Base-by-base conservation (phyloP, 805 yeast species). In the Starmerella powellii region DNA sequence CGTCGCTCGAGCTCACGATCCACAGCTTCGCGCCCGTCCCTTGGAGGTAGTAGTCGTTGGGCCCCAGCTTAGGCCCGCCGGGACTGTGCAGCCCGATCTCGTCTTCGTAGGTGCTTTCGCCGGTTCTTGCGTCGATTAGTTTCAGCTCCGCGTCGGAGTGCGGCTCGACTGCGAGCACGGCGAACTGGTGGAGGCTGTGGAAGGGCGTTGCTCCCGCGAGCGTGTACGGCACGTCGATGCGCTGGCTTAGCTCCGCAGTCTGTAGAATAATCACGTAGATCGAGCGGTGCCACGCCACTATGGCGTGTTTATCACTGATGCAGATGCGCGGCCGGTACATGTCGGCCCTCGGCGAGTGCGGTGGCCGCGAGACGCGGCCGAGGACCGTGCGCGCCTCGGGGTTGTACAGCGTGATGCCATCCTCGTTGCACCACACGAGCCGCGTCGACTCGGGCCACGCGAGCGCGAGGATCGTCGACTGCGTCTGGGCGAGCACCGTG, bases 261-360 rank as follows among this genome's bases (percentile, higher is more conserved):
- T n/a, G 15, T 8, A 53, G 34, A 15, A 42, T 50, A 29, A 85
- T 61, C 17, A 71, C 63, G 93, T 94, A 87, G 2, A 88, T 66
- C 48, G 76, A 72, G 47, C 74, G 70, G 2, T 76, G 81, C 97
- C 97, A 91, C 0, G 87, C 94, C 20, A 91, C 69, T 1, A 82
- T 60, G 10, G 85, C 46, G 82, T 60, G 55, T 69, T 62, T 52
- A 78, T 93, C 0, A 78, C 75, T 41, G 70, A 33, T 16, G 32
- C 68, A 43, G 3, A 82, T 71, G 37, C 81, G 71, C 0, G 97
- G 96, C 76, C 91, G 78, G 53, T 80, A 84, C 29, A 87, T 60
- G 50, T 85, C 95, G 2, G 93, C 77, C 18, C 87, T 65, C 4
- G 78, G 52, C 62, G 62, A 64, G 31, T 68, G 71, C 13, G 61